A percentile compares a stretch with the other conserved stretches of the same genome.
Evolutionary conservation across 78 protist genomes (phyloP).

Genomic region (Emiliania huxleyi): DNA sequence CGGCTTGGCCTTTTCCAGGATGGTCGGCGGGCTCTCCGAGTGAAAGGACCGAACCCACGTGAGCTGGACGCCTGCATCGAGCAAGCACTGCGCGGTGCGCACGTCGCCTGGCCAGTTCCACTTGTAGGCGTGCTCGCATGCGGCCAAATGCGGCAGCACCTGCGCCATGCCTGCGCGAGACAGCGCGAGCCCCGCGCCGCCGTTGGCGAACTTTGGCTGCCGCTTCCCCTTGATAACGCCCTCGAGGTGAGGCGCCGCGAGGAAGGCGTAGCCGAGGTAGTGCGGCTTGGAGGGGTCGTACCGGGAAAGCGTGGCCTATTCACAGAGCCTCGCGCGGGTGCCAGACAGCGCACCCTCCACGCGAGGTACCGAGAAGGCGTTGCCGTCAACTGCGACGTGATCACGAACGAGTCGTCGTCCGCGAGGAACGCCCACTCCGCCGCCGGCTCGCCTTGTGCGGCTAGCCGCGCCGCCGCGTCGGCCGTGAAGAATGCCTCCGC

Average conservation of each 20-base stretch:
- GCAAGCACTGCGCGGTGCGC: conserved; percentile 2
- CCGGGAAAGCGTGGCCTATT: background rate
- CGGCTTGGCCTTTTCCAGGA: background rate
- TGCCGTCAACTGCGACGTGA: background rate
- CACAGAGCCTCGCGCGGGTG: no score
- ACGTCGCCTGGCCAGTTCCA: conserved; percentile 31
- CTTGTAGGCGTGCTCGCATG: background rate
- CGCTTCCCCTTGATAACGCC: background rate
- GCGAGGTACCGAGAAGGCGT: background rate
- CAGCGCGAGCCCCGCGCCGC: background rate
- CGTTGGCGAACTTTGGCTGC: conserved; percentile 17
- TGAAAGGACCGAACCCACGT: background rate
- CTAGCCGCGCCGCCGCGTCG: background rate
- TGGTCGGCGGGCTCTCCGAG: background rate
- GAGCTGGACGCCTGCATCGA: background rate
- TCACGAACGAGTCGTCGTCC: background rate
- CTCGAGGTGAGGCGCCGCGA: conserved; percentile 13
- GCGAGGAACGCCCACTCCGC: background rate
- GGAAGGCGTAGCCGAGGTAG: conserved; percentile 12
- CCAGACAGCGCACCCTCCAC: background rate
- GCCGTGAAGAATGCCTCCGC: background rate
- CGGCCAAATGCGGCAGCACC: background rate
- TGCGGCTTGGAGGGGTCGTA: background rate
- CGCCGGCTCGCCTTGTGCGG: background rate
- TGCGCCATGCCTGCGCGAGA: background rate